A percentile compares a stretch with the other conserved stretches of the same genome.
phyloP scores from a whole-genome alignment of 371 early-diverging fungal genomes.

The Apophysomyces variabilis region DNA sequence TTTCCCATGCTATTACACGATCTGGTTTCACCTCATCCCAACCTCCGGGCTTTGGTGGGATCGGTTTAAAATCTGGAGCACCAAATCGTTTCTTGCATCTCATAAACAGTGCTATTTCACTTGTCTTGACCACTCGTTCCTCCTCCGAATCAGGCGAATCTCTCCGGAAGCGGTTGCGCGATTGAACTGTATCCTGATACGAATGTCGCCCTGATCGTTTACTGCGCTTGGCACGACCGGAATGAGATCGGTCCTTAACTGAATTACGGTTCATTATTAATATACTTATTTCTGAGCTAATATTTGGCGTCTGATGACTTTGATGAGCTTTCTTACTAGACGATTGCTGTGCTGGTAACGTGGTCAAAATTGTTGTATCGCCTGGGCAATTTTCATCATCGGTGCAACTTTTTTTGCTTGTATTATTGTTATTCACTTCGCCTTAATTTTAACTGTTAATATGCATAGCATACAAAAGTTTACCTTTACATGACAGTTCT shows the following conservation, averaged over 20 bases:
- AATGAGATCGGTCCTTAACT: background rate
- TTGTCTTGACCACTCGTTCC: conserved; percentile 16
- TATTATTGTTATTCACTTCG: too few relatives aligned
- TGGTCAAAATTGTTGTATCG: too few relatives aligned
- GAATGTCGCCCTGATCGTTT: background rate
- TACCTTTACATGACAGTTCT: too few relatives aligned
- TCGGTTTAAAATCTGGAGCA: conserved; percentile 22
- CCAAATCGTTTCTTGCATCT: conserved; percentile 27
- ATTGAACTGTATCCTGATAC: background rate
- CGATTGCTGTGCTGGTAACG: too few relatives aligned
- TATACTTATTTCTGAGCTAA: background rate
- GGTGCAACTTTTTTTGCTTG: too few relatives aligned
- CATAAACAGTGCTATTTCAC: conserved; percentile 36
- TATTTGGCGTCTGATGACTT: background rate
- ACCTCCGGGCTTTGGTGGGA: conserved; percentile 30
- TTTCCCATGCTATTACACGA: conserved; percentile 29
- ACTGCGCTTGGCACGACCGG: background rate
- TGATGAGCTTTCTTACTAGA: too few relatives aligned
- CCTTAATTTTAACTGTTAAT: too few relatives aligned
- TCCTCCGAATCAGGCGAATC: background rate
- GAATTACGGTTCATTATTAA: background rate
- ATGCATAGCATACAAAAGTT: too few relatives aligned
- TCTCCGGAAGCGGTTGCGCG: background rate
- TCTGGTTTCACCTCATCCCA: conserved; percentile 37
- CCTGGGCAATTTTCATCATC: too few relatives aligned